Conservation (phyloP, 441 rosid genomes). For the Arabidopsis hybrid region DNA sequence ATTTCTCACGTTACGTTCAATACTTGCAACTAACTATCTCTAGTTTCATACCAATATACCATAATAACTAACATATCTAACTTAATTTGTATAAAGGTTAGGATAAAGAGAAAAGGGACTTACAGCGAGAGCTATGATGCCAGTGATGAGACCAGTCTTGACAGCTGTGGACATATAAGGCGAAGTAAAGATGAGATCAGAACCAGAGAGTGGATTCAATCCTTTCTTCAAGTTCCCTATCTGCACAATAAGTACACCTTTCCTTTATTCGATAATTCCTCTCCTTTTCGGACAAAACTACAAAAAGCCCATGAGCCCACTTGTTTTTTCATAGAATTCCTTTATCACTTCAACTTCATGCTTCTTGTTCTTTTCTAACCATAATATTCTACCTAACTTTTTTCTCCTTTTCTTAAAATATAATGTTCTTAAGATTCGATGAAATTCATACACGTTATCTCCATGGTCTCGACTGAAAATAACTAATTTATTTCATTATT, state of each 20-base stretch:
- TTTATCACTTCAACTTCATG: constrained; percentile 25
- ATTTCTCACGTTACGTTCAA: not conserved
- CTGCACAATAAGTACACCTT: constrained; percentile 50
- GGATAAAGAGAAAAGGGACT: constrained; percentile 24
- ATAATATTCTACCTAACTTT: constrained; percentile 32
- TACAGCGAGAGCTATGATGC: constrained; percentile 94
- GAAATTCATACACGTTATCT: not conserved
- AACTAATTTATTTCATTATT: not conserved
- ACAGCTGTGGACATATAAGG: constrained; percentile 67
- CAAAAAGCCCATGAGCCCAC: constrained; percentile 21
- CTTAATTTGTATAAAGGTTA: not conserved
- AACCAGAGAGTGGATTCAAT: constrained; percentile 75
- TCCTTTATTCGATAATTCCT: constrained; percentile 29
- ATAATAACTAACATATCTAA: not conserved
- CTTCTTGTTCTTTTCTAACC: constrained; percentile 39
- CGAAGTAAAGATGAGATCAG: constrained; percentile 69
- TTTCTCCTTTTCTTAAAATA: not conserved
- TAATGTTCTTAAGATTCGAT: not conserved
- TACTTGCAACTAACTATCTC: not conserved
- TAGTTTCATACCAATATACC: not conserved
- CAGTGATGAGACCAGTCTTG: constrained; percentile 87
- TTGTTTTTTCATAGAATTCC: constrained; percentile 11
- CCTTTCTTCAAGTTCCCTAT: constrained; percentile 90
- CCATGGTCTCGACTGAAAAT: not conserved
- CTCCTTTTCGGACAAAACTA: constrained; percentile 8